Evolutionary conservation across 2,329 filamentous ascomycete genomes (phyloP), one percentile per base, ranked within the genome.

Genomic region (Penicillium decumbens): DNA sequence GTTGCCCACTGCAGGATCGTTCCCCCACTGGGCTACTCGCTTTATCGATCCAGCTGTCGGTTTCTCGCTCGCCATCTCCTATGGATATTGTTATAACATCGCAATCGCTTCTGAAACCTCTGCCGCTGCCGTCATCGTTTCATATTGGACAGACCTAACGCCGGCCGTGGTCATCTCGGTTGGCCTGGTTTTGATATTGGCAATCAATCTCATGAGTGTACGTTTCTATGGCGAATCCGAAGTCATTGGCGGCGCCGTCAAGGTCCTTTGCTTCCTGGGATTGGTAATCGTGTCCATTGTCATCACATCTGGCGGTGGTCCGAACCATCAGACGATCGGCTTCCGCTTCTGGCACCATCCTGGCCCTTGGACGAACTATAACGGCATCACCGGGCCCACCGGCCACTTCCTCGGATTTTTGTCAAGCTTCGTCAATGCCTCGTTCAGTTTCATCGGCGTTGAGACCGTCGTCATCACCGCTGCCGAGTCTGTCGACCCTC

Each of bases 1-100:
- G n/a, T 93, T 91, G 57, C 91, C 91, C 2, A 86, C 95, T 15
- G 88, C 90, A 9, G 91, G 91, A 43, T 93, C 89, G 2, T 96
- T 95, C 66, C 89, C 89, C 1, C 85, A 89, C 8, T 95, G 90
- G 74, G 92, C 90, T 15, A 95, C 89, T 8, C 82, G 91, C 10
- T 95, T 96, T 64, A 73, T 96, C 28, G 89, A 95, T 65, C 91
- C 90, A 0, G 88, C 90, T 0, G 95, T 89, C 85, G 89, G 89
- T 0, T 95, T 95, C 66, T 88, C 89, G 33, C 91, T 95, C 85
- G 89, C 66, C 10, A 65, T 67, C 18, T 67, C 65, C 84, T 43
- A 95, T 87, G 89, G 93, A 89, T 69, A 93, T 91, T 70, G 88
- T 84, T 32, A 72, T 91, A 65, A 87, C 87, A 74, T 95, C 87